phyloP scores from a whole-genome alignment of 2,329 filamentous ascomycete species.

The Aspergillus aculeatus region DNA sequence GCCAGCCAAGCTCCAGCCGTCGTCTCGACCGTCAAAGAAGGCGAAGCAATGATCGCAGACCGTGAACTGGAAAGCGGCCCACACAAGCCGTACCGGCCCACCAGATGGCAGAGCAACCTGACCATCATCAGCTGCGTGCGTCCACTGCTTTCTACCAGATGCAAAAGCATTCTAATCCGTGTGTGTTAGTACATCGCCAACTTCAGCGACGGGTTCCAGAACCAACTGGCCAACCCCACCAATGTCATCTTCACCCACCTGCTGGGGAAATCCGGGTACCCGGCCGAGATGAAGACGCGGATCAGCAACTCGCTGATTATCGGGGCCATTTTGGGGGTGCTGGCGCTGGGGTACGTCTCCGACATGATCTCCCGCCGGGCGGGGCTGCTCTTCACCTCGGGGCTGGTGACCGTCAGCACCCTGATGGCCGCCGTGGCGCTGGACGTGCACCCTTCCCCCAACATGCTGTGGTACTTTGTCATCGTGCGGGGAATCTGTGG shows the following conservation, averaged over 20 bases:
- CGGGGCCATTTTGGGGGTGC: constrained; percentile 30
- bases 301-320: constrained; percentile 32
- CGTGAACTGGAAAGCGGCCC: neutral
- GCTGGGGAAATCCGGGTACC: constrained; percentile 22
- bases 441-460: constrained; percentile 32
- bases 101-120: constrained; percentile 28
- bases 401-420: constrained; percentile 28
- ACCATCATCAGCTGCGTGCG: constrained; percentile 32
- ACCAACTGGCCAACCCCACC: constrained; percentile 31
- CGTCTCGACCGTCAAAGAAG: neutral
- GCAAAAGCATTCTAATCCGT: constrained; percentile 1
- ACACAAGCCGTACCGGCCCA: constrained; percentile 19
- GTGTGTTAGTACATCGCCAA: constrained; percentile 29
- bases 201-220: constrained; percentile 35
- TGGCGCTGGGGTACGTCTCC: constrained; percentile 29
- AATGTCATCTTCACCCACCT: constrained; percentile 34
- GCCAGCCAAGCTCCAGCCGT: neutral
- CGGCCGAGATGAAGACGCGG: constrained; percentile 31
- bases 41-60: constrained; percentile 2
- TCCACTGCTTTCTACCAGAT: neutral
- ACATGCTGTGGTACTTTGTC: constrained; percentile 42
- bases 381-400: constrained; percentile 30
- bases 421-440: constrained; percentile 40
- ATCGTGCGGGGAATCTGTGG: constrained; percentile 39
- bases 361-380: constrained; percentile 30